Evolutionary conservation across 2,329 filamentous ascomycete species (phyloP), one percentile per base, ranked within the genome.

Genomic region (Penicillium thymicola): DNA sequence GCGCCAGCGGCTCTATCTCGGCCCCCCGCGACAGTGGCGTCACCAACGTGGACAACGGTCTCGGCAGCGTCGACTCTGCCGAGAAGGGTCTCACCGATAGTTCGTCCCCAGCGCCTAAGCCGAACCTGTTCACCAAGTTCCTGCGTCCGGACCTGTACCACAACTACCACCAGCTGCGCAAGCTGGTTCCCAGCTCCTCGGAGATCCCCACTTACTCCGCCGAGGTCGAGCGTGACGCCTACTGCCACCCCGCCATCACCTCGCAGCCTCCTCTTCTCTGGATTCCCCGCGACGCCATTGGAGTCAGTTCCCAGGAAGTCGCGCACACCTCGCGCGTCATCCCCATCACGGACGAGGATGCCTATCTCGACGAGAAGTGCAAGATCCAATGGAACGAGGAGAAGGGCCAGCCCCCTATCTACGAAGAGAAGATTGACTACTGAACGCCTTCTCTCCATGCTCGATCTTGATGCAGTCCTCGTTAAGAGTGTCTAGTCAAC

Each of bases 311-410:
- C 65, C 89, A 95, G 70, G 92, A 96, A 73, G 80, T 94, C 51
- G 79, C 79, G 13, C 89, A 94, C 65, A 89, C 89, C 0, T 79
- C 79, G 63, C 84, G 82, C 66, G 82, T 89, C 32, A 89, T 91
- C 30, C 84, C 87, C 1, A 93, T 95, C 61, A 92, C 89, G 0
- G 91, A 96, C 64, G 88, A 90, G 63, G 88, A 87, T 18, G 88
- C 88, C 43, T 81, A 76, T 48, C 75, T 93, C 49, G 81, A 89
- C 65, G 88, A 89, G 65, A 89, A 90, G 76, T 86, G 86, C 71
- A 84, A 83, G 62, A 76, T 88, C 58, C 72, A 79, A 25, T 86
- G 84, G 83, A 79, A 85, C 67, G 67, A 76, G 11, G 78, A 84
- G 58, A 78, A 76, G 52, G 83, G 79, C 36, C 69, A 78, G 57